Evolutionary conservation across 306 rosid genomes (phyloP).

Genomic region (Sphenostylis stenocarpa): DNA sequence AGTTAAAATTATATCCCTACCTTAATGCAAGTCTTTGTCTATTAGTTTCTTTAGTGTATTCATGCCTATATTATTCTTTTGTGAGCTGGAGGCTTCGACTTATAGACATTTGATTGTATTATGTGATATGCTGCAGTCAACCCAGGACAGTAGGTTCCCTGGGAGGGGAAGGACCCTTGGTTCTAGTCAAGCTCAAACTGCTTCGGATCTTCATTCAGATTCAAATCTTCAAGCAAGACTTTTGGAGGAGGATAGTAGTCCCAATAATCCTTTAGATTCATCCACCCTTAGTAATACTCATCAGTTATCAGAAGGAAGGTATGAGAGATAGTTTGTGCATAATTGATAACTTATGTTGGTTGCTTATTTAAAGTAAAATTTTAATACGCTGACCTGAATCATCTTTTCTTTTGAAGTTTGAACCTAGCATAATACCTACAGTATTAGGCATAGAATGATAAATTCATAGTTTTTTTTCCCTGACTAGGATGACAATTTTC

Average conservation of each 20-base stretch:
- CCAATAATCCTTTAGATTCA: constrained; percentile 43
- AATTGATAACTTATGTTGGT: constrained; percentile 16
- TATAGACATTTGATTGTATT: constrained; percentile 28
- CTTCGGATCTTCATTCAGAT: constrained; percentile 56
- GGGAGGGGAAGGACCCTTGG: constrained; percentile 86
- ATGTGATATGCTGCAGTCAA: constrained; percentile 48
- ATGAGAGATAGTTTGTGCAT: constrained; percentile 33
- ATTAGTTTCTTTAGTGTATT: constrained; percentile 21
- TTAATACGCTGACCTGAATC: background rate
- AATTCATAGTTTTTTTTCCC: background rate
- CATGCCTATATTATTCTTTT: constrained; percentile 4
- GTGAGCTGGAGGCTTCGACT: background rate
- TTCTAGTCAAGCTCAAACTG: constrained; percentile 52
- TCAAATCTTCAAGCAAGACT: constrained; percentile 88
- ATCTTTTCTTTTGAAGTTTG: constrained; percentile 12
- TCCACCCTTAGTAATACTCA: constrained; percentile 46
- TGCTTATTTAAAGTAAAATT: constrained; percentile 25
- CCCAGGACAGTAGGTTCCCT: constrained; percentile 70
- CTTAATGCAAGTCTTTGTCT: constrained; percentile 22
- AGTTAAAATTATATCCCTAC: constrained; percentile 17
- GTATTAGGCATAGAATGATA: constrained; percentile 11
- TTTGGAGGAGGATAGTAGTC: constrained; percentile 65
- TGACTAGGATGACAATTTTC: background rate
- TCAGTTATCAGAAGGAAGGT: constrained; percentile 73
- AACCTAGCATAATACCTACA: constrained; percentile 12